These are phyloP conservation scores for Syncephalastrum sp. DNA, from an alignment of 371 early-diverging fungal genomes.

Conservation along the genomic window DNA sequence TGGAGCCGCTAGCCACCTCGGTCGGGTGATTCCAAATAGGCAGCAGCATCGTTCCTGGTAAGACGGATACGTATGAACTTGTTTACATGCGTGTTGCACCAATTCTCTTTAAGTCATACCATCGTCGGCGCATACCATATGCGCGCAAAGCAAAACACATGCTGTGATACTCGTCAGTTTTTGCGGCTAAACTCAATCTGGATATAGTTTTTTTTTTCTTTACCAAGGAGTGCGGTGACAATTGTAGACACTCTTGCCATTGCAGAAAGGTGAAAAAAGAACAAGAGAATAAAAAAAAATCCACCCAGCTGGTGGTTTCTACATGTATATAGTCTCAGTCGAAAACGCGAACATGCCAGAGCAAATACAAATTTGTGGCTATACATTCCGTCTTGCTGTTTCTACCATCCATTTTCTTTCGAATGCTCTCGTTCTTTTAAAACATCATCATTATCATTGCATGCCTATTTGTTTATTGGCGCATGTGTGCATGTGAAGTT, in stretches of 20 bases:
- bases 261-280: constrained; percentile 2
- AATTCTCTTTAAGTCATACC: constrained; percentile 7
- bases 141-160: constrained; percentile 4
- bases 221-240: constrained; percentile 1
- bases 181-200: too few species aligned
- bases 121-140: constrained; percentile 12
- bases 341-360: too few species aligned
- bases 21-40: constrained; percentile 50
- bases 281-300: background rate
- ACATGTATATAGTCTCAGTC: too few species aligned
- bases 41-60: constrained; percentile 25
- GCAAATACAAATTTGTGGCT: too few species aligned
- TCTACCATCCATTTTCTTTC: too few species aligned
- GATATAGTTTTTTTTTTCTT: background rate
- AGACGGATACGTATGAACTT: background rate
- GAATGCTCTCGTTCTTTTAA: too few species aligned
- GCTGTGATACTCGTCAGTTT: background rate
- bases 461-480: too few species aligned
- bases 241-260: too few species aligned
- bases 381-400: too few species aligned
- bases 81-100: background rate
- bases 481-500: too few species aligned
- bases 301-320: background rate
- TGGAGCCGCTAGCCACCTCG: constrained; percentile 21
- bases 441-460: too few species aligned